Percentiles rank a stretch among this genome's conserved stretches.
Conservation (phyloP, 805 yeast genomes). For the Schwanniomyces sp. region DNA sequence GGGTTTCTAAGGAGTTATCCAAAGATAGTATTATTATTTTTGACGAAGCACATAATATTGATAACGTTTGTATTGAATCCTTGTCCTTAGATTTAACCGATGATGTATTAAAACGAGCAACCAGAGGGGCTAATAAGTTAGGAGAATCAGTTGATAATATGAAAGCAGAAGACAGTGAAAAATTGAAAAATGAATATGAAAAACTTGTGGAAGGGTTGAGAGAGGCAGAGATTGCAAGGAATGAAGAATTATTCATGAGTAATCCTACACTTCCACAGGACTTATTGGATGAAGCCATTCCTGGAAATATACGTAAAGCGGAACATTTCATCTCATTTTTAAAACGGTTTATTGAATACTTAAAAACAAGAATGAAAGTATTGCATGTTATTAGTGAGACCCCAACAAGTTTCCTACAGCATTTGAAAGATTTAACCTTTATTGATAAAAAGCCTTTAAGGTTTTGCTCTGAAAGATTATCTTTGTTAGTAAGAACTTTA, state of each 20-base stretch:
- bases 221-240: slow-evolving; percentile 66
- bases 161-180: slow-evolving; percentile 77
- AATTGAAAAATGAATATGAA: slow-evolving; percentile 87
- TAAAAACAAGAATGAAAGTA: slow-evolving; percentile 97
- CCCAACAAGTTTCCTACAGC: slow-evolving; percentile 88
- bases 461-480: slow-evolving; percentile 89
- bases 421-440: slow-evolving; percentile 87
- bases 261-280: slow-evolving; percentile 88
- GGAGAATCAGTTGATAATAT: slow-evolving; percentile 83
- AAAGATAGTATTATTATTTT: slow-evolving; percentile 92
- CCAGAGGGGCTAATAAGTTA: slow-evolving; percentile 80
- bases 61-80: slow-evolving; percentile 97
- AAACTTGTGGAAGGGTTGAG: slow-evolving; percentile 86
- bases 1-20: slow-evolving; percentile 89
- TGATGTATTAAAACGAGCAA: slow-evolving; percentile 81
- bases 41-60: slow-evolving; percentile 98
- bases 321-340: slow-evolving; percentile 95
- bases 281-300: slow-evolving; percentile 86
- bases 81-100: slow-evolving; percentile 89
- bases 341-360: slow-evolving; percentile 88
- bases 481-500: slow-evolving; percentile 83
- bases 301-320: slow-evolving; percentile 95
- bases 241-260: slow-evolving; percentile 72
- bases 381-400: slow-evolving; percentile 97
- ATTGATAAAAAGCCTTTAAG: slow-evolving; percentile 89